phyloP scores from a whole-genome alignment of 495 filamentous ascomycete species.

The Neurospora sp. region DNA sequence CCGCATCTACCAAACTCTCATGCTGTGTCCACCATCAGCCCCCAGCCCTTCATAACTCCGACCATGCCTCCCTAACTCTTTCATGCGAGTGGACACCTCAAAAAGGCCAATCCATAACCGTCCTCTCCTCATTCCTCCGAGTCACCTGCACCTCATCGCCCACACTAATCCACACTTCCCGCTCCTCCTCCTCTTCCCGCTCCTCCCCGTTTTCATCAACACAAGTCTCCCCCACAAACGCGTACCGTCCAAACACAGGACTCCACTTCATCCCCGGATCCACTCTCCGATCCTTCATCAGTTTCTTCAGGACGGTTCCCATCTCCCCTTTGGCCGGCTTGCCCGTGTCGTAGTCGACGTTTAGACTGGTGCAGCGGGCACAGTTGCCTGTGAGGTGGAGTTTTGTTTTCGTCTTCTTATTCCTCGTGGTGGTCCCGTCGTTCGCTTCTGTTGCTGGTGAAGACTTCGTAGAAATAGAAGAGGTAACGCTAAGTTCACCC shows the following conservation, averaged over 20 bases:
- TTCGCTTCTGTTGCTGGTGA: neutral
- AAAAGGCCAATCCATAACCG: slow-evolving; percentile 39
- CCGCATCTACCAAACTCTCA: neutral
- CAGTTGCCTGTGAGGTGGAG: slow-evolving; percentile 70
- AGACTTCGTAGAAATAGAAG: slow-evolving; percentile 18
- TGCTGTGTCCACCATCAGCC: too few relatives aligned
- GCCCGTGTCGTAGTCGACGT: slow-evolving; percentile 75
- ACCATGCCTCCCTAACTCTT: too few relatives aligned
- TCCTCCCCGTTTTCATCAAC: slow-evolving; percentile 51
- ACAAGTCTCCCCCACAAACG: slow-evolving; percentile 41
- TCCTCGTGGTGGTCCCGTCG: neutral
- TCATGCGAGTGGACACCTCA: neutral
- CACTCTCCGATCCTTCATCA: slow-evolving; percentile 70
- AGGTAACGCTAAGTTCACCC: slow-evolving; percentile 48
- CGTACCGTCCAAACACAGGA: slow-evolving; percentile 80
- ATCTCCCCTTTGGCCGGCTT: slow-evolving; percentile 50
- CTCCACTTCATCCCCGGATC: slow-evolving; percentile 63
- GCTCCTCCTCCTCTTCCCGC: slow-evolving; percentile 41
- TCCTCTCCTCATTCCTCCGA: slow-evolving; percentile 46
- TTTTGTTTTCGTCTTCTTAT: slow-evolving; percentile 22
- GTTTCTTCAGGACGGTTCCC: slow-evolving; percentile 62
- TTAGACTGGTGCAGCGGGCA: slow-evolving; percentile 65
- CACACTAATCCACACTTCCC: slow-evolving; percentile 26
- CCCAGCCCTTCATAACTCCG: too few relatives aligned
- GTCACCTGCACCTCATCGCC: slow-evolving; percentile 63